Base-by-base conservation (phyloP, 1,284 basidiomycete genomes). In the Leccinum griseonigrum region DNA sequence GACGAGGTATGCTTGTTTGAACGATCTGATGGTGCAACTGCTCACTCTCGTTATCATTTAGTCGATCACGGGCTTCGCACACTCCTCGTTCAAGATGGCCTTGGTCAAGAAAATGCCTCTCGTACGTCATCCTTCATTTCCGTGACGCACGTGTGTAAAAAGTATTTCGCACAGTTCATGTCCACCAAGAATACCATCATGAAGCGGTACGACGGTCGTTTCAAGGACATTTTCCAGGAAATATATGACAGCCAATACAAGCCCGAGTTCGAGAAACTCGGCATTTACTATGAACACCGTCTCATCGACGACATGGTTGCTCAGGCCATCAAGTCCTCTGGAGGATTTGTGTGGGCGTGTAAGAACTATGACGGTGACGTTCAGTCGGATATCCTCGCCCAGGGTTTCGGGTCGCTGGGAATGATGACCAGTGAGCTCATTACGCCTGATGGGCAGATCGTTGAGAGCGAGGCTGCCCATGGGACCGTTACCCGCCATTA, bases 21-120 rank as follows among this genome's bases (percentile, higher is more conserved):
- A 28, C 8, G 10, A 63, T 32, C 52, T 3, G 16, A 58, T 32
- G 11, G 18, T 52, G 48, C 48, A 7, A 28, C 4, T 31, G 40
- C 59, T 66, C 58, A 67, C 58, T 18, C 60, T 18, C 55, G 29
- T 57, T 56, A 53, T 59, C 56, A 8, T 56, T 16, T 66, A 92
- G 90, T 95, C 92, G 3, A 98, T 99, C 72, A 82, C 81, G 43
- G 97, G 97, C 31, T 99, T 99, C 73, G 97, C 97, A 3, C 96
- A 98, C 79, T 86, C 96, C 8, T 95, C 92, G 48, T 98, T 99
- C 86, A 98, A 98, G 83, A 97, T 98, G 92, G 97, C 95, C n/a
- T 76, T 98, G 61, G 77, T 85, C 51, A 98, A 98, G 88, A 94
- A 95, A 79, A 90, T 98, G 85, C 91, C 94, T 55, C 79, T 97